These are phyloP conservation scores for Lupinus albus DNA, from an alignment of 306 rosid species.

Conservation along the genomic window DNA sequence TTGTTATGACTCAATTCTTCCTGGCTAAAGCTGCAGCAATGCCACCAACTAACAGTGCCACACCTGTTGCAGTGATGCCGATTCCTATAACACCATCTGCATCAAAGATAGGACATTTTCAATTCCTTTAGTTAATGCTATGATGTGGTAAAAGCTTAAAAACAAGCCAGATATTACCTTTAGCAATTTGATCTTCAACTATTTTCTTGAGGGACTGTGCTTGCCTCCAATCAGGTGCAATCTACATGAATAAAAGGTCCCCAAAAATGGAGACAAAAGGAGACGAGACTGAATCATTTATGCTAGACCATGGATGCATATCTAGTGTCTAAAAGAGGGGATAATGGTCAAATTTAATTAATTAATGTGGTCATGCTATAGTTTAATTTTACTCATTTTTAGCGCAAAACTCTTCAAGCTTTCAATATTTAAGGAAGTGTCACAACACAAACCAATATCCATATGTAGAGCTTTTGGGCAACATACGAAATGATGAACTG, in stretches of 20 bases:
- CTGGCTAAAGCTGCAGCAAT: slow-evolving; percentile 85
- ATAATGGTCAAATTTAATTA: neutral
- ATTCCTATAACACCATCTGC: slow-evolving; percentile 93
- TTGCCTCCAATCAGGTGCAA: slow-evolving; percentile 97
- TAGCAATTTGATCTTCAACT: slow-evolving; percentile 71
- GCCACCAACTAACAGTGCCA: slow-evolving; percentile 81
- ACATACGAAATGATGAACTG: slow-evolving; percentile 13
- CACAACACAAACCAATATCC: slow-evolving; percentile 25
- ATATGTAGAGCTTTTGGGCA: neutral
- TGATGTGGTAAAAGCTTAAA: neutral
- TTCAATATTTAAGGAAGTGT: slow-evolving; percentile 26
- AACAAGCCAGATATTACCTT: slow-evolving; percentile 52
- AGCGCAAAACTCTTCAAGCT: slow-evolving; percentile 4
- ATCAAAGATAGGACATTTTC: slow-evolving; percentile 29
- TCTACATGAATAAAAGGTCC: slow-evolving; percentile 54
- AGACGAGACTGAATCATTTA: slow-evolving; percentile 19
- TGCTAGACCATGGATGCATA: slow-evolving; percentile 4
- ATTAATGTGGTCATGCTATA: neutral
- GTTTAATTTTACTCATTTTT: slow-evolving; percentile 2
- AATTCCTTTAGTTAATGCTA: slow-evolving; percentile 25
- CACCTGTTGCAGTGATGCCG: slow-evolving; percentile 87
- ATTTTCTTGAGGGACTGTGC: slow-evolving; percentile 66
- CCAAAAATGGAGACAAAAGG: neutral
- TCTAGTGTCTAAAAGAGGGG: slow-evolving; percentile 14
- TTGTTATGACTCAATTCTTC: slow-evolving; percentile 48